A percentile compares a stretch with the other conserved stretches of the same genome.
These are phyloP conservation scores for Umbilicus rupestris DNA, from an alignment of 164 flowering plant species.

Conservation along the genomic window DNA sequence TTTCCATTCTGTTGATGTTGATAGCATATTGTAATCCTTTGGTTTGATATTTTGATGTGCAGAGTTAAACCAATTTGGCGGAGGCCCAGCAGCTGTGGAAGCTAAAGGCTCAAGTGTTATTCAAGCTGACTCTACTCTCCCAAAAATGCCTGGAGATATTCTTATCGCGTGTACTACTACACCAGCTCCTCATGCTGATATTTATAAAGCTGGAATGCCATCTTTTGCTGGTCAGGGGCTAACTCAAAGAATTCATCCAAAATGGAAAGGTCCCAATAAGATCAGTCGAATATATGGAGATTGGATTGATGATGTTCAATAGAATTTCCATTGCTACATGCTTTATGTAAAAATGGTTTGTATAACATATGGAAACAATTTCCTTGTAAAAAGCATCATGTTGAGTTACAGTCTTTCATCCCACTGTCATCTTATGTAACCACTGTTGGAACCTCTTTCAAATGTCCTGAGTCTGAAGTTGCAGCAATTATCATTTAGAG, in stretches of 20 bases:
- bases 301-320: constrained; percentile 89
- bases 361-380: background rate
- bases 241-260: constrained; percentile 54
- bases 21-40: background rate
- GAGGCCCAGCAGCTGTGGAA: constrained; percentile 71
- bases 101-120: constrained; percentile 41
- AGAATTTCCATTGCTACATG: background rate
- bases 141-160: constrained; percentile 36
- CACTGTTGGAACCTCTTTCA: background rate
- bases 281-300: constrained; percentile 97
- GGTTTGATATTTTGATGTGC: constrained; percentile 13
- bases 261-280: constrained; percentile 98
- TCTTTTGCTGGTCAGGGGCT: constrained; percentile 41
- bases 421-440: background rate
- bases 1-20: background rate
- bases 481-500: background rate
- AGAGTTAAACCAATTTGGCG: constrained; percentile 88
- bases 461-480: background rate
- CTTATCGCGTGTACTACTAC: constrained; percentile 19
- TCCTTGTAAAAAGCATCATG: background rate
- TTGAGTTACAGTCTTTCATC: background rate
- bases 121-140: constrained; percentile 39
- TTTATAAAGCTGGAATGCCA: constrained; percentile 56
- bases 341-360: background rate
- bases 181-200: constrained; percentile 54